phyloP scores from a whole-genome alignment of 106 monocot genomes.

The Hemerocallis citrina region DNA sequence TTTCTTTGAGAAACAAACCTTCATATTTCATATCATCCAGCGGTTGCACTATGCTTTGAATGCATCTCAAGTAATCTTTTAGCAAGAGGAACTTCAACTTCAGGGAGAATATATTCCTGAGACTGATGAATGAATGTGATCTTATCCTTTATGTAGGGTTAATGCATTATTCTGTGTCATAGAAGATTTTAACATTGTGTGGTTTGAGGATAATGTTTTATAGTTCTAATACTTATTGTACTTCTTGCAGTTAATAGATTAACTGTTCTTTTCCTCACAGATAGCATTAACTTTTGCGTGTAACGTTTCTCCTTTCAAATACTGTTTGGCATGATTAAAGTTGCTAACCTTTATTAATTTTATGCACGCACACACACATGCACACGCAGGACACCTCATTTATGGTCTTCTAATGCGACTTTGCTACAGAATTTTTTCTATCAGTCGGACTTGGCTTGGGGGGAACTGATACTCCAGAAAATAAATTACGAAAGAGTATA shows the following conservation, averaged over 20 bases:
- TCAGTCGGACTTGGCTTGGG: conserved; percentile 93
- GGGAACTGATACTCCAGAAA: conserved; percentile 59
- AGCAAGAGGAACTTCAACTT: no score
- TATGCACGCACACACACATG: background rate
- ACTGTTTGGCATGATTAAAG: background rate
- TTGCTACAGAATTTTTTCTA: conserved; percentile 79
- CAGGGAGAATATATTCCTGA: background rate
- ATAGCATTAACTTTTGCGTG: conserved; percentile 3
- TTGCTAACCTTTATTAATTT: background rate
- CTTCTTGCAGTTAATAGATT: background rate
- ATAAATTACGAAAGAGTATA: conserved; percentile 78
- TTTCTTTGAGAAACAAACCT: no score
- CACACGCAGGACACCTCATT: background rate
- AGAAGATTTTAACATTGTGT: background rate
- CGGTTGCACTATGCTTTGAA: no score
- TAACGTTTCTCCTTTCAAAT: background rate
- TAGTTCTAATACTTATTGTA: background rate
- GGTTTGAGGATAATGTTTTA: background rate
- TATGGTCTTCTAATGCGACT: conserved; percentile 4
- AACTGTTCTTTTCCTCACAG: background rate
- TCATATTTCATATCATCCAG: no score
- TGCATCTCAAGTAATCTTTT: no score
- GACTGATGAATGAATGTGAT: background rate
- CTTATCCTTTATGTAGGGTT: background rate
- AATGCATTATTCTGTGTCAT: background rate